Evolutionary conservation across 495 filamentous ascomycete genomes (phyloP).

Genomic region (Tuber borchii): DNA sequence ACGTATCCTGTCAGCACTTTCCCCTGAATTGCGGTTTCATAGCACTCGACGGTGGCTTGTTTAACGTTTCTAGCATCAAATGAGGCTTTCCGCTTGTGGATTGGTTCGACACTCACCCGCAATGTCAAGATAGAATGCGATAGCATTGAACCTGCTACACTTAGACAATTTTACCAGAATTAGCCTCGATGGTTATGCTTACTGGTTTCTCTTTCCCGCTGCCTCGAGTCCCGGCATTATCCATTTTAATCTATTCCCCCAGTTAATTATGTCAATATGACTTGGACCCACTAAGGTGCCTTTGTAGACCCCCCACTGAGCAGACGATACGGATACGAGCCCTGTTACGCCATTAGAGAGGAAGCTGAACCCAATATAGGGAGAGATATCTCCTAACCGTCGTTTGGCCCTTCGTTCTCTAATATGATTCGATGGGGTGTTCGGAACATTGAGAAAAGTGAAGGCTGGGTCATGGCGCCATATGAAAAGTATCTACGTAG

Average conservation of each 20-base stretch:
- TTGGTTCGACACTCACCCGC: constrained; percentile 51
- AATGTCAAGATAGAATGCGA: constrained; percentile 91
- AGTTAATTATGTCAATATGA: constrained; percentile 92
- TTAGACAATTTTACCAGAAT: background rate
- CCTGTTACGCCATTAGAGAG: constrained; percentile 40
- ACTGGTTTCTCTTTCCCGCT: constrained; percentile 65
- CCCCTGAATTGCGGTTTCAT: background rate
- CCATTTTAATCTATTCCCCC: constrained; percentile 79
- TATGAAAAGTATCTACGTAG: constrained; percentile 73
- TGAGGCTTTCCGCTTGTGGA: background rate
- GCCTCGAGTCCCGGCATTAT: constrained; percentile 52
- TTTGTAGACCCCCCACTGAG: constrained; percentile 85
- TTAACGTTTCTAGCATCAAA: background rate
- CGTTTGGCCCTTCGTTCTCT: constrained; percentile 71
- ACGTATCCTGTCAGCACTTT: constrained; percentile 1
- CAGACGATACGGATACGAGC: constrained; percentile 79
- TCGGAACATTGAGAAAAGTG: constrained; percentile 66
- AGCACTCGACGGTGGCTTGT: background rate
- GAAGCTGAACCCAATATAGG: background rate
- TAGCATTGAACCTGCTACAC: constrained; percentile 74
- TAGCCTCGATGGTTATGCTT: constrained; percentile 34
- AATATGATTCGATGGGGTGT: constrained; percentile 64
- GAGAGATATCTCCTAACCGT: constrained; percentile 46
- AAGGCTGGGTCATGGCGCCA: constrained; percentile 65
- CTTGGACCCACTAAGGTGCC: constrained; percentile 82